Evolutionary conservation across 495 filamentous ascomycete species (phyloP), one percentile per base, ranked within the genome.

Genomic region (Penicillium turbatum): DNA sequence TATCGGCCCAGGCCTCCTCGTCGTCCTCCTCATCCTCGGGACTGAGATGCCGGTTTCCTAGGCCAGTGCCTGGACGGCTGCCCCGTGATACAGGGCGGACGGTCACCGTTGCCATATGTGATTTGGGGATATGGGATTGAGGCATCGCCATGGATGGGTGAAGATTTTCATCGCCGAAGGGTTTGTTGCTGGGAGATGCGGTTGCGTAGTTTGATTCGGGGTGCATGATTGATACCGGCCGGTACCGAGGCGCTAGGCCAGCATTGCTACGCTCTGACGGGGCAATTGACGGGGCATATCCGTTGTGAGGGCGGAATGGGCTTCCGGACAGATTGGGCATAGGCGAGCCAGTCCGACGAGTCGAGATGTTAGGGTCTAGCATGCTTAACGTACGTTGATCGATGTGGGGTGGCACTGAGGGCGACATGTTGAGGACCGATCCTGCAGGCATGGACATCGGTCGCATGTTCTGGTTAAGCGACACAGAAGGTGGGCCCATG

Each of bases 251-350:
- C 21, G 92, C 88, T 43, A 92, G 73, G 3, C 93, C 95, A 51
- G 97, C 79, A 66, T 90, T 97, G 71, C 89, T 96, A 44, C 93
- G 86, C 72, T 98, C 93, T 1, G 88, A 95, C 5, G 93, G 95
- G 5, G 93, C 92, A 51, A 97, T 92, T 4, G 85, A 88, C 3
- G 86, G 74, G 0, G 86, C 76, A 64, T 89, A 90, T 16, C 81
- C 55, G 7, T 66, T 71, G 29, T 52, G 57, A 21, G 73, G 71
- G 5, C 67, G 62, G 52, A 63, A 65, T 1, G 61, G 54, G 6
- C 43, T 62, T 9, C 64, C 63, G 6, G 66, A 56, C 0, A 64
- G 59, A 56, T 71, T 65, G 12, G 70, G 66, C 58, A 61, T 60
- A 0, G 66, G 62, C 11, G 68, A 65, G 21, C 61, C 63, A 43